Base-by-base conservation (phyloP, 2,329 filamentous ascomycete species). In the Magnaporthales sp. region DNA sequence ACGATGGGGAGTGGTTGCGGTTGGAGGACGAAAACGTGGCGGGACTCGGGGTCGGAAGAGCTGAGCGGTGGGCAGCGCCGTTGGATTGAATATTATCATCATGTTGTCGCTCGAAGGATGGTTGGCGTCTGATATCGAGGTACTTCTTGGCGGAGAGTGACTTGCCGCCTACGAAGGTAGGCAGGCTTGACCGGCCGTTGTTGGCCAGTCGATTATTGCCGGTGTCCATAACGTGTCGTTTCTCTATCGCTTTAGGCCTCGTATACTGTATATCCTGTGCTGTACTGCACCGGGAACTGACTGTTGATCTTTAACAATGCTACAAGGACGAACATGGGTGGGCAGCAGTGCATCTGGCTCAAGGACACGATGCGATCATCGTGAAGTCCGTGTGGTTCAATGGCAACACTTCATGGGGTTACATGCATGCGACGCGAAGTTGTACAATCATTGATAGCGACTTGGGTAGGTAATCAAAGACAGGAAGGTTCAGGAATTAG, bases 181-280 rank as follows among this genome's bases (percentile, higher is more conserved):
- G 68, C 88, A 88, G 51, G 78, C 74, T 4, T 58, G 54, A 58
- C 26, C 54, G 54, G 54, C 54, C 54, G 22, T 58, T 58, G 5
- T 4, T 15, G 9, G 22, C 54, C n/a, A 22, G 54, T 26, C 22
- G 54, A 22, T 58, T 24, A 10, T 58, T 58, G 9, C 22, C 22
- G 54, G 24, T 26, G 2, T 58, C 54, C 54, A 58, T 58, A 22
- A 26, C 54, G 22, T 26, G 22, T 27, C 54, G 54, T 58, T 10
- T 51, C 38, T 6, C 38, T 8, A 7, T 51, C 38, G 38, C 15
- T 51, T 3, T 51, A 5, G 32, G 13, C 32, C 15, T n/a, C 19
- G 38, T 51, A 15, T n/a, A n/a, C n/a, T n/a, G n/a, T n/a, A 51
- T 51, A 8, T n/a, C 15, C 38, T n/a, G 19, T 51, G 19, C 15